Evolutionary conservation across 1,139 yeast species (phyloP), one percentile per base, ranked within the genome.

Genomic region (Lodderomyces jiufengensis): DNA sequence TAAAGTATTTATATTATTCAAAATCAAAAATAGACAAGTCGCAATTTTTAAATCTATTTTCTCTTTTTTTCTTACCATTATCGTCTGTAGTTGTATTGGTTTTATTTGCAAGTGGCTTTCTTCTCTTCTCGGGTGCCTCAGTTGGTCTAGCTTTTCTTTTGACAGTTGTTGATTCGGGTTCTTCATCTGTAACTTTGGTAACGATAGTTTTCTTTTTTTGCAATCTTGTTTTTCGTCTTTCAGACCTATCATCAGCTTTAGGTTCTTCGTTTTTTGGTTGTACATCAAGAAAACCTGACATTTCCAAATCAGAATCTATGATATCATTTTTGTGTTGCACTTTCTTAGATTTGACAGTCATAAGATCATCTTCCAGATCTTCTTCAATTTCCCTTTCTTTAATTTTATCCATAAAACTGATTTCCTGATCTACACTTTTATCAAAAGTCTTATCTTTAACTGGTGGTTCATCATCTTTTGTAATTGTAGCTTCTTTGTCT

Each of bases 21-120:
- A 61, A 61, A 38, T 62, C 68, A 48, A 59, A 61, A 13, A 61
- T 51, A 10, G 66, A 54, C 22, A 50, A 37, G 29, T 49, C 57
- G 10, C 31, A 18, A 16, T 37, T 18, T 9, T 28, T 13, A n/a
- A 14, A 27, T 42, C 48, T 27, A 59, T 41, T 33, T 41, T 43
- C 5, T 18, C 11, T 31, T 22, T 26, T 10, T 2, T 10, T 30
- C 27, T 8, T n/a, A 27, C 18, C 6, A 9, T 5, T 24, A 22
- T 20, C 15, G 24, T 9, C 5, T 20, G 21, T 5, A 12, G 23
- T 23, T 21, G 20, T 28, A 16, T 13, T 22, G 21, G 27, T 22
- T 9, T 22, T 15, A n/a, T 22, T 30, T 30, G 32, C 21, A 23
- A 30, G 27, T 6, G 32, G 27, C 23, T 22, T 23, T 14, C 27